Base-by-base conservation (phyloP, 768 basidiomycete genomes). In the Inosperma sp. region DNA sequence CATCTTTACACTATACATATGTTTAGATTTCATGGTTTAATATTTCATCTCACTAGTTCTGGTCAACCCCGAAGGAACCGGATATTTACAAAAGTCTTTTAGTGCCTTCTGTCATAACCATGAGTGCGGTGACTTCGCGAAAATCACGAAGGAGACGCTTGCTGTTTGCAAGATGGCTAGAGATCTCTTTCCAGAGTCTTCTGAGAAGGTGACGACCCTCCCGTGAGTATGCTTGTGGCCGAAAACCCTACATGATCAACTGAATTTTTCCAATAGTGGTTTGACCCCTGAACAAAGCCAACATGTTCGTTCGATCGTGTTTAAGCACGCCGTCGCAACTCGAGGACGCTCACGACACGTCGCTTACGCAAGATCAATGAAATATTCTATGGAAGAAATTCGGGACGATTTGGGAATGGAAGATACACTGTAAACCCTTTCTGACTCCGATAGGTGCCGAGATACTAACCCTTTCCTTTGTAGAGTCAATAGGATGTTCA, bases 21-120 rank as follows among this genome's bases (percentile, higher is more conserved):
- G 17, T 33, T n/a, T 8, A 35, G 23, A 7, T 25, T 4, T 74
- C 33, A 61, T 5, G 12, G 27, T 25, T 17, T 21, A 29, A 23
- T 3, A 39, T 19, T 4, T 37, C 7, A n/a, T n/a, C n/a, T n/a
- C n/a, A n/a, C 4, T 26, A 81, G 79, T 69, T 1, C 73, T 73
- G 27, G 51, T 74, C 45, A 72, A 62, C 3, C 59, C 56, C 6
- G 53, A 61, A 1, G 75, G 73, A 1, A 72, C 70, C 1, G 81
- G 81, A 0, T 82, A 79, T 47, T 58, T 74, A 0, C 78, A 80
- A 53, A 60, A 62, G 19, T 60, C 57, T 0, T 81, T 81, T 51
- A n/a, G n/a, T n/a, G n/a, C n/a, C n/a, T n/a, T n/a, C n/a, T n/a
- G n/a, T n/a, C n/a, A n/a, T n/a, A n/a, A n/a, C n/a, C n/a, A n/a